Evolutionary conservation across 768 basidiomycete species (phyloP).

Genomic region (Cystobasidium tubakii): DNA sequence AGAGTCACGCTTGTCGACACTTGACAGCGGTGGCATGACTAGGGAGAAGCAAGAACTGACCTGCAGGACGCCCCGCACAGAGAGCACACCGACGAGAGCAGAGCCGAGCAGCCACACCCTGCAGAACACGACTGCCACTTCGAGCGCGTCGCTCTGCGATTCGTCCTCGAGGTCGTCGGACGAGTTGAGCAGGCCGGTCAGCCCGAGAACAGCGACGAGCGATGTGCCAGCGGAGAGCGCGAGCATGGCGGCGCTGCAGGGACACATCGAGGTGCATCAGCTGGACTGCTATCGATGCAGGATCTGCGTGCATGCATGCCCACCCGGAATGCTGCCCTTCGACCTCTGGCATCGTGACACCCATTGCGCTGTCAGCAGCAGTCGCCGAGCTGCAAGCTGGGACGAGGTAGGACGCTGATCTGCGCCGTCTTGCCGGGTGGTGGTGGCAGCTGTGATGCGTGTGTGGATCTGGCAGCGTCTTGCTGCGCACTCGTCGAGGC

Average conservation of each 20-base stretch:
- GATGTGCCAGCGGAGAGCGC: conserved; percentile 12
- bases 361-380: conserved; percentile 4
- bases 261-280: too few relatives aligned
- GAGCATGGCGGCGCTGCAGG: conserved; percentile 8
- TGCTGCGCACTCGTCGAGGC: too few relatives aligned
- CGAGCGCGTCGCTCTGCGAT: conserved; percentile 2
- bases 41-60: neutral
- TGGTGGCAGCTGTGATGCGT: neutral
- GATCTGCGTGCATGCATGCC: too few relatives aligned
- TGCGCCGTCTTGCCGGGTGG: neutral
- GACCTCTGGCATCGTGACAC: neutral
- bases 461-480: neutral
- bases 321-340: neutral
- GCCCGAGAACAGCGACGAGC: neutral
- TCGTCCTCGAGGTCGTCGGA: conserved; percentile 30
- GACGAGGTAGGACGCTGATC: neutral
- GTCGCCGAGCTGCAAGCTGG: neutral
- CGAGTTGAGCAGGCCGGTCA: conserved; percentile 8
- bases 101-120: conserved; percentile 26
- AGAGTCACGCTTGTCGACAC: too few relatives aligned
- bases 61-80: conserved; percentile 14
- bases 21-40: neutral
- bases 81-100: conserved; percentile 3
- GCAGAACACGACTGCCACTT: neutral
- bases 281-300: too few relatives aligned